A percentile compares a stretch with the other conserved stretches of the same genome.
phyloP scores from a whole-genome alignment of 345 rosid species.

The Sonneratia alba region DNA sequence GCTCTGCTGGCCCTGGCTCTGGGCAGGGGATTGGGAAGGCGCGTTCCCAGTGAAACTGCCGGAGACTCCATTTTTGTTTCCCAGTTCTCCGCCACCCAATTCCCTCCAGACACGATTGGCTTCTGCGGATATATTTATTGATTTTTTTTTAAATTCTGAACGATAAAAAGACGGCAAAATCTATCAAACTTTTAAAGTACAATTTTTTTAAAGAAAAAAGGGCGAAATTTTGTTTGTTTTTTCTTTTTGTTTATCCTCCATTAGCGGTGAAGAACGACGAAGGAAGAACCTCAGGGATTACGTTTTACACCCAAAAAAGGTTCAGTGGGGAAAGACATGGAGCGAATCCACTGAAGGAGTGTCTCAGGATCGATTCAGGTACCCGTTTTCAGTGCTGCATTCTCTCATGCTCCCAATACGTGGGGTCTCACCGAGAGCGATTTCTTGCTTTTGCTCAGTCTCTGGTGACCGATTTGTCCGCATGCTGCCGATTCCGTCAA shows the following conservation, averaged over 20 bases:
- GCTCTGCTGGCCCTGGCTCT: background rate
- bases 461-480: background rate
- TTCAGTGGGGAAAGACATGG: background rate
- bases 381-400: background rate
- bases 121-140: background rate
- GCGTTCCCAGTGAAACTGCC: background rate
- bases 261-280: no score
- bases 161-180: no score
- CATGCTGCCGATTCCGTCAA: background rate
- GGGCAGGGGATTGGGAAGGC: background rate
- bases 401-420: background rate
- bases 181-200: no score
- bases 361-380: background rate
- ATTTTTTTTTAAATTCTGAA: no score
- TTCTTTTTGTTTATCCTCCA: no score
- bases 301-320: no score
- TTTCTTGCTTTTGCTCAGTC: background rate
- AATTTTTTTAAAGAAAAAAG: no score
- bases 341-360: background rate
- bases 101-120: background rate
- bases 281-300: no score
- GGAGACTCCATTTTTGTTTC: background rate
- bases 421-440: background rate
- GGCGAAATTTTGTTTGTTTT: no score
- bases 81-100: background rate